These are phyloP conservation scores for Myotisia sp. DNA, from an alignment of 2,329 filamentous ascomycete genomes.

Conservation along the genomic window DNA sequence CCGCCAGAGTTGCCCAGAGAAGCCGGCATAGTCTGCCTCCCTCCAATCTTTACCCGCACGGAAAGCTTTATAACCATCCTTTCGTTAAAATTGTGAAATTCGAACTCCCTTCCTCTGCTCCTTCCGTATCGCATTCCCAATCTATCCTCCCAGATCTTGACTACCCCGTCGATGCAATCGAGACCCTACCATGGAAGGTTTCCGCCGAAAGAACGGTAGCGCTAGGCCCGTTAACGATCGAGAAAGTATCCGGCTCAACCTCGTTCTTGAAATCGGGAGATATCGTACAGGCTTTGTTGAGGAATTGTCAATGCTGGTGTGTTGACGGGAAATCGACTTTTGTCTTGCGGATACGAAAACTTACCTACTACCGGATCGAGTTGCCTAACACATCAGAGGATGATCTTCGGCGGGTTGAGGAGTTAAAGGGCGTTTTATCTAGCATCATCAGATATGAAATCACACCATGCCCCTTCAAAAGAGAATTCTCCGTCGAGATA, in stretches of 20 bases:
- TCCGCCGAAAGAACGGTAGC: conserved; percentile 70
- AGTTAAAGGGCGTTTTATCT: conserved; percentile 54
- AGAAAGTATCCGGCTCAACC: conserved; percentile 71
- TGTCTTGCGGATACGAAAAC: conserved; percentile 68
- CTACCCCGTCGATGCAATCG: conserved; percentile 39
- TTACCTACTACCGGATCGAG: conserved; percentile 84
- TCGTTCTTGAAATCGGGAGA: conserved; percentile 77
- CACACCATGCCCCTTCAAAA: conserved; percentile 71
- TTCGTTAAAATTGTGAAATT: conserved; percentile 59
- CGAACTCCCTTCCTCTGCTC: conserved; percentile 29
- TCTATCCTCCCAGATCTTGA: conserved; percentile 30
- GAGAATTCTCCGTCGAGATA: conserved; percentile 59
- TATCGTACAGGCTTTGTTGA: conserved; percentile 72
- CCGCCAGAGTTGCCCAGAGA: conserved; percentile 21
- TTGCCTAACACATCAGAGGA: conserved; percentile 52
- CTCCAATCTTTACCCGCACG: conserved; percentile 20
- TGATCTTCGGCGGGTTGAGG: conserved; percentile 49
- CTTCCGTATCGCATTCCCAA: conserved; percentile 25
- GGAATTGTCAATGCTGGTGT: conserved; percentile 87
- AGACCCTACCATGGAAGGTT: conserved; percentile 58
- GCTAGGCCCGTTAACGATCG: conserved; percentile 67
- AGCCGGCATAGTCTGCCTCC: conserved; percentile 16
- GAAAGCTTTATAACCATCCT: conserved; percentile 54
- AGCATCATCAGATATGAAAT: conserved; percentile 73
- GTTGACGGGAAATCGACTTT: conserved; percentile 74